Conservation (phyloP, 345 rosid genomes). For the Geranium rotundifolium region DNA sequence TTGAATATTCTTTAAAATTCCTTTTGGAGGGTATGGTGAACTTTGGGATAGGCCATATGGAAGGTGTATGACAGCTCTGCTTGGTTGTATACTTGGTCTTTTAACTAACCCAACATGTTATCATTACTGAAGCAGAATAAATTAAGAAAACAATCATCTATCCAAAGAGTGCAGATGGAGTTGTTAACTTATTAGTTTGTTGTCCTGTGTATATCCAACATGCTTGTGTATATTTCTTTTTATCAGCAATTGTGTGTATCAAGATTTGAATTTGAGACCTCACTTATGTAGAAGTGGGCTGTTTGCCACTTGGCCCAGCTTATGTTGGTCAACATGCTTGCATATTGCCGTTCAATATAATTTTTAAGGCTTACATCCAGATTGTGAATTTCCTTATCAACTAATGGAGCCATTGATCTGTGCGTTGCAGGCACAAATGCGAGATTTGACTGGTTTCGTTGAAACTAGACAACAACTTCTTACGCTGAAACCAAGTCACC, state of each 20-base stretch:
- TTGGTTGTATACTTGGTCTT: not conserved
- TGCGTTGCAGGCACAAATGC: slow-evolving; percentile 88
- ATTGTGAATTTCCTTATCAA: too few species aligned
- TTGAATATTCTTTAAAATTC: too few species aligned
- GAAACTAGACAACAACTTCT: slow-evolving; percentile 94
- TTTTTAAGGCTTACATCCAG: not conserved
- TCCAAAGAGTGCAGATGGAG: too few species aligned
- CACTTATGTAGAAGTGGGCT: too few species aligned
- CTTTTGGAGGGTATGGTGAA: too few species aligned
- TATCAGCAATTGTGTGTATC: too few species aligned
- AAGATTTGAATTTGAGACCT: too few species aligned
- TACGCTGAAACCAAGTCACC: slow-evolving; percentile 91
- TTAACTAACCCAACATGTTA: too few species aligned
- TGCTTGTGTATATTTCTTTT: too few species aligned
- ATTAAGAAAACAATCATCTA: too few species aligned
- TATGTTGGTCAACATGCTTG: not conserved
- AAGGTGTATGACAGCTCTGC: not conserved
- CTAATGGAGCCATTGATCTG: not conserved
- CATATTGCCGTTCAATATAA: not conserved
- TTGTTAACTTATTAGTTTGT: not conserved
- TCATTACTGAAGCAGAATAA: not conserved
- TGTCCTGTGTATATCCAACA: not conserved
- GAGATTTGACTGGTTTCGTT: slow-evolving; percentile 91
- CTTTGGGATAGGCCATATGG: not conserved
- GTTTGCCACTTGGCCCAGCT: too few species aligned